Percentiles rank a stretch among this genome's conserved stretches.
Conservation (phyloP, 2,329 filamentous ascomycete genomes). For the Sarocladiaceae sp. region DNA sequence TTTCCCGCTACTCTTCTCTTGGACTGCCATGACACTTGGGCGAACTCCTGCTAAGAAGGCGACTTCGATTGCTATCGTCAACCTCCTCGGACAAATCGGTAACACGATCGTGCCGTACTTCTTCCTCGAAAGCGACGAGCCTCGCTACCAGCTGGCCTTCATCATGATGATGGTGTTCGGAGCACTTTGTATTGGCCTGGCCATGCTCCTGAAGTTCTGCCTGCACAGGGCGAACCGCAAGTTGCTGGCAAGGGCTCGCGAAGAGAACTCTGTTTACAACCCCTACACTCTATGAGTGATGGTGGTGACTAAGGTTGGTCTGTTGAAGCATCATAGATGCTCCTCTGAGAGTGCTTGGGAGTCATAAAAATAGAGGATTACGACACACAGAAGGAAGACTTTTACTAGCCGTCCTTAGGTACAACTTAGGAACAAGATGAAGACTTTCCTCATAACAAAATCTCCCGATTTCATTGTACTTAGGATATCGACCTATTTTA, state of each 20-base stretch:
- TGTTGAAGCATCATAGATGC: no score
- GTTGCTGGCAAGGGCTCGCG: constrained; percentile 4
- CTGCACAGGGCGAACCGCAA: constrained; percentile 13
- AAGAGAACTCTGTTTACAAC: not conserved
- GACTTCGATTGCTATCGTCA: constrained; percentile 21
- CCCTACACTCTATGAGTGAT: not conserved
- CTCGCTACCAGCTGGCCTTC: constrained; percentile 19
- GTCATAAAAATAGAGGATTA: no score
- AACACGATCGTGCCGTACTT: constrained; percentile 22
- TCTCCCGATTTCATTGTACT: no score
- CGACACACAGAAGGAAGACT: no score
- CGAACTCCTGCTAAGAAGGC: constrained; percentile 21
- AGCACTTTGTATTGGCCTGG: constrained; percentile 17
- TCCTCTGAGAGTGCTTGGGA: no score
- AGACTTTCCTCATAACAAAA: no score
- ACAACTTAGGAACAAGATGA: no score
- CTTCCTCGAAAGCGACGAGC: constrained; percentile 17
- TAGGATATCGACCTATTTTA: no score
- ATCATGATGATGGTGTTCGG: constrained; percentile 18
- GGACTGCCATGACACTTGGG: constrained; percentile 23
- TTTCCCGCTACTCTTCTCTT: constrained; percentile 19
- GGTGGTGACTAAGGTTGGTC: no score
- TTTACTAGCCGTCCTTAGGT: no score
- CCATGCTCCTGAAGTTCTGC: constrained; percentile 13
- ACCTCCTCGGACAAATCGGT: constrained; percentile 21